Evolutionary conservation across 345 rosid genomes (phyloP), one percentile per base, ranked within the genome.

Genomic region (Brassica rapa): DNA sequence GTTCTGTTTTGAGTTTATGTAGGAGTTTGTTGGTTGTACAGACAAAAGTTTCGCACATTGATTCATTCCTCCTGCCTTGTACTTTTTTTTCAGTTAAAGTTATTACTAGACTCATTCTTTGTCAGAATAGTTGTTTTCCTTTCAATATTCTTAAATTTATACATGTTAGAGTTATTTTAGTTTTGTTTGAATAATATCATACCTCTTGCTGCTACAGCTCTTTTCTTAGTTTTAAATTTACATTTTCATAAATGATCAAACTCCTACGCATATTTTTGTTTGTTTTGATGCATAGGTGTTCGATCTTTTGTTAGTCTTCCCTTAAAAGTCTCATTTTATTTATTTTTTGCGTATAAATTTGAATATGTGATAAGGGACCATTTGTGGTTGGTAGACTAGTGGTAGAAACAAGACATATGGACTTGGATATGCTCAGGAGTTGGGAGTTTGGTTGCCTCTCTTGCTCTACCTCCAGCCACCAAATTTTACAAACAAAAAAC

Each of bases 1-100:
- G 30, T 15, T 46, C 2, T 72, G 63, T n/a, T 33, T 39, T 72
- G 70, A 37, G 62, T 66, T 71, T 27, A 6, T 65, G 1, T 78
- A 72, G 81, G 77, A 61, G 9, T 72, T 79, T 73, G 73, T 73
- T 73, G 77, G 74, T 49, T 79, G 82, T 79, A 79, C 69, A 79
- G 62, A 79, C 39, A 29, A 49, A 39, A 39, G 68, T 65, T 72
- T 57, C 63, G 68, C 63, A 66, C 72, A 59, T 72, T 78, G 73
- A 66, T 60, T 72, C 46, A 4, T 66, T 72, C 61, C 71, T 37
- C 65, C 71, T 37, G 30, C 65, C 71, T 64, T 77, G 5, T 70
- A 53, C 24, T 53, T 59, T 70, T 9, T 60, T 77, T 62, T 77
- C 21, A 32, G 37, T 69, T 68, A 6, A 19, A 6, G 4, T 11